Evolutionary conservation across 2,329 filamentous ascomycete genomes (phyloP).

Genomic region (Penicillium frequentans): DNA sequence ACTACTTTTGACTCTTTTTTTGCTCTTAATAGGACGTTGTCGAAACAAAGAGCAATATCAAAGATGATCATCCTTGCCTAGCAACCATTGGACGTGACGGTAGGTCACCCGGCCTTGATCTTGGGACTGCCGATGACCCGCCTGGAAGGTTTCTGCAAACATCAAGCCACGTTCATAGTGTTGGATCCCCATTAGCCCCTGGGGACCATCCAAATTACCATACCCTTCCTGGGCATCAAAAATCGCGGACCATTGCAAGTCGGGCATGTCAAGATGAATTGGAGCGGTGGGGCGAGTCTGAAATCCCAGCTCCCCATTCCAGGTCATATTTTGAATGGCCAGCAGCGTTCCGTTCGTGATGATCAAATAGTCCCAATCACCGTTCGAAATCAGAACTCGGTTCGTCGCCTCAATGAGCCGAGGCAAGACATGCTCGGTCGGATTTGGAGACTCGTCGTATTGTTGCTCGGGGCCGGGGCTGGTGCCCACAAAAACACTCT

Average conservation of each 20-base stretch:
- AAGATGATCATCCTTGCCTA: constrained; percentile 6
- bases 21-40: no score
- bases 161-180: constrained; percentile 78
- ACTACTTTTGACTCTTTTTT: no score
- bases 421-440: constrained; percentile 51
- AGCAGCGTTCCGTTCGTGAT: constrained; percentile 70
- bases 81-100: constrained; percentile 57
- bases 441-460: constrained; percentile 50
- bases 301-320: constrained; percentile 72
- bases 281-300: constrained; percentile 60
- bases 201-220: constrained; percentile 64
- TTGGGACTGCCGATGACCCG: constrained; percentile 51
- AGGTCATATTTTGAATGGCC: constrained; percentile 81
- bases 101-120: constrained; percentile 69
- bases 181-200: constrained; percentile 68
- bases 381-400: constrained; percentile 74
- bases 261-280: constrained; percentile 36
- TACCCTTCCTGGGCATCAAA: constrained; percentile 54
- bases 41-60: not conserved
- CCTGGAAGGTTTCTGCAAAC: constrained; percentile 52
- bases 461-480: constrained; percentile 36
- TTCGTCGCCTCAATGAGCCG: constrained; percentile 55
- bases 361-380: constrained; percentile 70
- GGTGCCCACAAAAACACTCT: constrained; percentile 47
- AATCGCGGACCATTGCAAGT: constrained; percentile 56